Evolutionary conservation across 2,329 filamentous ascomycete species (phyloP).

Genomic region (Mycosphaerella sp.): DNA sequence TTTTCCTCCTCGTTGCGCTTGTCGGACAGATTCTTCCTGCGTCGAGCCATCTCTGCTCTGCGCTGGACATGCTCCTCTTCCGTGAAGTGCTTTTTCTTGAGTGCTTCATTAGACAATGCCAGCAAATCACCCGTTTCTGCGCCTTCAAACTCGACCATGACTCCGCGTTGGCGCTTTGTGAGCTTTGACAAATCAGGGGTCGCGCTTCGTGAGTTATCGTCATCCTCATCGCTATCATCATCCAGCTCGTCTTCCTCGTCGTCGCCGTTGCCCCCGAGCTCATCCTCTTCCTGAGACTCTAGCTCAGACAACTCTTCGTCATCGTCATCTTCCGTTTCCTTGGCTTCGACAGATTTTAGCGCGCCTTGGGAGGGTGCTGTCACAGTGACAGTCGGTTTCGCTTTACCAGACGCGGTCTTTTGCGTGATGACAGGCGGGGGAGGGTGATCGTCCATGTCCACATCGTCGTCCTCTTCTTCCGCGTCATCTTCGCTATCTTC

Average conservation of each 20-base stretch:
- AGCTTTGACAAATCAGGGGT: slow-evolving; percentile 60
- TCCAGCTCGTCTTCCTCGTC: slow-evolving; percentile 37
- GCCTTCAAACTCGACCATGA: slow-evolving; percentile 44
- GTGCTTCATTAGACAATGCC: slow-evolving; percentile 58
- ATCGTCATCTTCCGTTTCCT: slow-evolving; percentile 48
- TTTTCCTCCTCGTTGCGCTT: slow-evolving; percentile 76
- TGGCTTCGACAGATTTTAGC: slow-evolving; percentile 44
- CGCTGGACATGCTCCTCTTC: slow-evolving; percentile 68
- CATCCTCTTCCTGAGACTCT: slow-evolving; percentile 30
- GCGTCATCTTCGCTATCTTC: slow-evolving; percentile 31
- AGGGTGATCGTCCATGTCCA: slow-evolving; percentile 34
- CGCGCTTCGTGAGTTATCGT: slow-evolving; percentile 48
- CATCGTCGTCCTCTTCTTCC: slow-evolving; percentile 33
- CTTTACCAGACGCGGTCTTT: slow-evolving; percentile 13
- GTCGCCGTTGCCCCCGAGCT: slow-evolving; percentile 36
- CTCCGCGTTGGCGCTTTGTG: slow-evolving; percentile 59
- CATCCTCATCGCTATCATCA: slow-evolving; percentile 44
- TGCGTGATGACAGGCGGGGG: slow-evolving; percentile 32
- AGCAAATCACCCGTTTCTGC: slow-evolving; percentile 33
- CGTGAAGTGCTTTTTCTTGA: slow-evolving; percentile 65
- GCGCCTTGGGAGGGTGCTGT: slow-evolving; percentile 26
- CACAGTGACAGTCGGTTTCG: slow-evolving; percentile 29
- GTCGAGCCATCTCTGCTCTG: slow-evolving; percentile 65
- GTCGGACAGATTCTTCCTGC: slow-evolving; percentile 66
- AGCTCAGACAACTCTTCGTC: slow-evolving; percentile 42